Evolutionary conservation across 345 rosid species (phyloP), one percentile per base, ranked within the genome.

Genomic region (Camelina neglecta): DNA sequence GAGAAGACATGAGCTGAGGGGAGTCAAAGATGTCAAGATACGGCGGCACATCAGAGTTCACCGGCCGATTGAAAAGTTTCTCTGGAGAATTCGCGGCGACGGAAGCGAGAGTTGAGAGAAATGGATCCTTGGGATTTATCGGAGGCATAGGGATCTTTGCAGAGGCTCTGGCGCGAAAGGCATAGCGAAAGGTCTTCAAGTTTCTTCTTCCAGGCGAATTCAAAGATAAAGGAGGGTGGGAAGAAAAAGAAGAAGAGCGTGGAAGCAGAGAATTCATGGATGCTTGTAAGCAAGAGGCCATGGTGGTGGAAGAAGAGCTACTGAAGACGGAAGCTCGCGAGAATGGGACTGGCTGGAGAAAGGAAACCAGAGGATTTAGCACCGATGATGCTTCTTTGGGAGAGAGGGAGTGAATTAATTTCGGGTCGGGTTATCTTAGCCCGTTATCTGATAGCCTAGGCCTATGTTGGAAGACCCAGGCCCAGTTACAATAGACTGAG

Each of bases 1-100:
- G 94, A 53, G 96, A 77, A 53, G 94, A 88, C 97, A 91, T 91
- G 83, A 86, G 87, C 84, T 81, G 76, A 56, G 96, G 89, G 20
- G 93, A 84, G 26, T 87, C 93, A 42, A 88, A 87, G 78, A 93
- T 74, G 82, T 91, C 94, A 29, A 90, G 80, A 68, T 66, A 93
- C 35, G 98, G 98, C 23, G 84, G 96, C 51, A 81, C 35, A 71
- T 84, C 87, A 8, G 93, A 7, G 66, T 80, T 77, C 0, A 67
- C 78, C 26, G 90, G 86, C 26, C 85, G 84, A 48, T 81, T 85
- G 15, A 85, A 71, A 55, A 89, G 76, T 29, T 65, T 63, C 36
- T 87, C 94, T 2, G 96, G 90, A 0, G 96, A 86, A 20, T 62
- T 79, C 33, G 88, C 84, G 8, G 96, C 92, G 12, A 79, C 82